Conservation (phyloP, 225 moss, liverwort and hornwort species). For the Pseudoscleropodium purum region DNA sequence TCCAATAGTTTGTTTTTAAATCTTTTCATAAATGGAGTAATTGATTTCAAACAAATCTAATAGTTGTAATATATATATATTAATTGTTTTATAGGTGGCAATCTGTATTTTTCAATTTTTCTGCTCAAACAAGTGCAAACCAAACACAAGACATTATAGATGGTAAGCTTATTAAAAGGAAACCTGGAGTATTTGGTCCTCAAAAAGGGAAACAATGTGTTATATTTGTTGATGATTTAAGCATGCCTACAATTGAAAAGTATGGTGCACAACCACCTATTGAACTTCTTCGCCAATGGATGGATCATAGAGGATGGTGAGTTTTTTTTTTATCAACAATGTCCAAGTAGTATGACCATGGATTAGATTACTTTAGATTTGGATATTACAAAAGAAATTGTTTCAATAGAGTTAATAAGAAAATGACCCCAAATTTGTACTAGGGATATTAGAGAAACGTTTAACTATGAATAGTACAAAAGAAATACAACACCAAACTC, state of each 20-base stretch:
- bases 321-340: neutral
- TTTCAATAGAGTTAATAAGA: neutral
- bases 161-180: constrained; percentile 68
- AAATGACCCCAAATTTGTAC: no score
- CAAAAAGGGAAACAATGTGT: constrained; percentile 91
- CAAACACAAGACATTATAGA: constrained; percentile 91
- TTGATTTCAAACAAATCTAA: neutral
- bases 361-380: neutral
- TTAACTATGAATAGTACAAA: no score
- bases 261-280: constrained; percentile 89
- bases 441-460: no score
- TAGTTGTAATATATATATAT: neutral
- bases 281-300: constrained; percentile 93
- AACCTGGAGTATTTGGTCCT: constrained; percentile 69
- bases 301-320: constrained; percentile 86
- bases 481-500: neutral
- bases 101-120: constrained; percentile 83
- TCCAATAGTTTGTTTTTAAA: fast-evolving
- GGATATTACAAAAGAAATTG: no score
- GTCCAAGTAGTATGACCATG: fast-evolving
- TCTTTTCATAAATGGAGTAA: no score
- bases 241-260: constrained; percentile 84
- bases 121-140: constrained; percentile 85
- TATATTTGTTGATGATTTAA: constrained; percentile 83
- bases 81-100: constrained; percentile 40